phyloP scores from a whole-genome alignment of 495 filamentous ascomycete genomes.

The Tuber umbilicatum region DNA sequence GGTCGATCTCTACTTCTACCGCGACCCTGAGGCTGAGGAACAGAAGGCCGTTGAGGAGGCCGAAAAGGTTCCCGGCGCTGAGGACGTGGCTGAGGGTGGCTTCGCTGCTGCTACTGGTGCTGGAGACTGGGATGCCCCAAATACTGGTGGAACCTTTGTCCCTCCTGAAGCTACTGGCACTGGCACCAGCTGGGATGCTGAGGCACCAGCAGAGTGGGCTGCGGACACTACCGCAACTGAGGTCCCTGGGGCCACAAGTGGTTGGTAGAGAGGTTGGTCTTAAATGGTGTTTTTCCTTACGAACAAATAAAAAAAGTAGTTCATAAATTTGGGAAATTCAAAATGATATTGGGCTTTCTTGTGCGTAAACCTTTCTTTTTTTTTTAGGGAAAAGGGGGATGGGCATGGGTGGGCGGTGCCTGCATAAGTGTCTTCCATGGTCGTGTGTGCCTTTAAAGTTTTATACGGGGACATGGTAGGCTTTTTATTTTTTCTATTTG shows the following conservation, averaged over 20 bases:
- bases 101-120: slow-evolving; percentile 55
- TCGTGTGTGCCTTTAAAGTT: background rate
- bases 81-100: slow-evolving; percentile 77
- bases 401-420: background rate
- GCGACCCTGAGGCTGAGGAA: slow-evolving; percentile 86
- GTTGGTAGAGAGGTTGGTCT: slow-evolving; percentile 37
- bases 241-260: slow-evolving; percentile 23
- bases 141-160: slow-evolving; percentile 54
- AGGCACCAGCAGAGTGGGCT: slow-evolving; percentile 66
- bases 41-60: slow-evolving; percentile 55
- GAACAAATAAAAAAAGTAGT: slow-evolving; percentile 35
- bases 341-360: slow-evolving; percentile 33
- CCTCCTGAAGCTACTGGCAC: slow-evolving; percentile 53
- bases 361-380: slow-evolving; percentile 6
- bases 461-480: background rate
- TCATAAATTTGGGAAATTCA: slow-evolving; percentile 33
- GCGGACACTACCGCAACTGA: slow-evolving; percentile 49
- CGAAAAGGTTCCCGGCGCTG: slow-evolving; percentile 63
- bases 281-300: slow-evolving; percentile 31
- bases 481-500: background rate
- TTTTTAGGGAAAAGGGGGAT: background rate
- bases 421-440: background rate
- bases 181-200: slow-evolving; percentile 73
- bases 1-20: slow-evolving; percentile 99
- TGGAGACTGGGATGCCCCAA: slow-evolving; percentile 65